These are phyloP conservation scores for Lantana camara DNA, from an alignment of 257 asterid genomes.

Conservation along the genomic window DNA sequence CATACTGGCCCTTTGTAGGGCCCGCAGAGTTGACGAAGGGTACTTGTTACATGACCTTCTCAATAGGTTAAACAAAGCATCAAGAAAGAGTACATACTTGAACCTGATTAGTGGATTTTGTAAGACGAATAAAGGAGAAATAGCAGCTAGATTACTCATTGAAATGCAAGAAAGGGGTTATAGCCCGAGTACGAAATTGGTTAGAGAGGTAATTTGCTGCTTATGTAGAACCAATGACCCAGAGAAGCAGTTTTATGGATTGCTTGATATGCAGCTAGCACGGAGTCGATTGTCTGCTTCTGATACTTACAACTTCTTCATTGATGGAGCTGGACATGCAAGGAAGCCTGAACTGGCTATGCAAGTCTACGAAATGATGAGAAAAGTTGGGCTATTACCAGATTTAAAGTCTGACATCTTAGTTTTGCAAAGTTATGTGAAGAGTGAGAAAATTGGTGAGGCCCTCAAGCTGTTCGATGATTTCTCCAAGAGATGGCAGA, in stretches of 20 bases:
- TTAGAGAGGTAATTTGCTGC: constrained; percentile 57
- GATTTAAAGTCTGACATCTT: constrained; percentile 41
- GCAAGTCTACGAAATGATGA: constrained; percentile 62
- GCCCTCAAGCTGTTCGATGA: constrained; percentile 52
- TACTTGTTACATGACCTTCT: constrained; percentile 56
- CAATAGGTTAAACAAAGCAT: constrained; percentile 38
- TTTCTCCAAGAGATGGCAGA: constrained; percentile 36
- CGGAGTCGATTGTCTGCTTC: constrained; percentile 29
- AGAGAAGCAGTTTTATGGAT: constrained; percentile 49
- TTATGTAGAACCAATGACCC: constrained; percentile 54
- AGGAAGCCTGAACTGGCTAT: constrained; percentile 59
- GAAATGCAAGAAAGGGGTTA: constrained; percentile 89
- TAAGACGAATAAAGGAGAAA: constrained; percentile 54
- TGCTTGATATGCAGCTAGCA: constrained; percentile 65
- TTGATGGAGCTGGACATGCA: constrained; percentile 88
- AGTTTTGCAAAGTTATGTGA: constrained; percentile 59
- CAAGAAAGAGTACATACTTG: constrained; percentile 50
- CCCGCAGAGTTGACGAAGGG: constrained; percentile 65
- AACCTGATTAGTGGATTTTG: constrained; percentile 61
- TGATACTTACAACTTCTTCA: constrained; percentile 49
- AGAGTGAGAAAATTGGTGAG: constrained; percentile 37
- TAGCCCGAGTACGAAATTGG: constrained; percentile 39
- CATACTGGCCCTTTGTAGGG: constrained; percentile 63
- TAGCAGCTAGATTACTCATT: constrained; percentile 66
- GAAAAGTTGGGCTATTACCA: constrained; percentile 40